These are phyloP conservation scores for Picochlorum sp. DNA, from an alignment of 139 green algal genomes.

Conservation along the genomic window DNA sequence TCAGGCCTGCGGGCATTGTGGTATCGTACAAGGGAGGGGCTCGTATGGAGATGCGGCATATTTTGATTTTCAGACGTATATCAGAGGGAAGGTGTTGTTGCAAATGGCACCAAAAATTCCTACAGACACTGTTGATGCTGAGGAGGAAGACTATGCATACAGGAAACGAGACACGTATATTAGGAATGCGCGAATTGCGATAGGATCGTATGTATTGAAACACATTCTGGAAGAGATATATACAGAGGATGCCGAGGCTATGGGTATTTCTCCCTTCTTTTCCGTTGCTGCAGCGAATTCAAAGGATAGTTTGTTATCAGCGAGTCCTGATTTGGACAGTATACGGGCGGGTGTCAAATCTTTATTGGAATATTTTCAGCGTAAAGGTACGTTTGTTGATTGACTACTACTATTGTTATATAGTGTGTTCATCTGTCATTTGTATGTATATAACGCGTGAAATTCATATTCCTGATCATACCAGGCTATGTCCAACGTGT, in stretches of 20 bases:
- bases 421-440: not conserved
- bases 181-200: constrained; percentile 7
- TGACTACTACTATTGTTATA: not conserved
- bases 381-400: constrained; percentile 10
- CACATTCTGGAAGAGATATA: constrained; percentile 15
- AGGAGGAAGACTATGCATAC: not conserved
- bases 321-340: constrained; percentile 18
- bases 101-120: not conserved
- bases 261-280: not conserved
- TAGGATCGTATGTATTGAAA: not conserved
- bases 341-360: constrained; percentile 8
- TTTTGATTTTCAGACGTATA: not conserved
- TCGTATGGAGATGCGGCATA: not conserved
- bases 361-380: constrained; percentile 14
- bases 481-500: constrained; percentile 10
- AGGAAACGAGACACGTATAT: not conserved
- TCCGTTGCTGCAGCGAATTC: not conserved
- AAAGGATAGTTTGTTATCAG: constrained; percentile 7
- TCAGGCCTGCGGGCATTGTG: not conserved
- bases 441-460: not conserved
- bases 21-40: not conserved
- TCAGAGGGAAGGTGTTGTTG: constrained; percentile 1
- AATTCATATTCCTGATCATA: too few relatives aligned
- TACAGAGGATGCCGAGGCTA: not conserved
- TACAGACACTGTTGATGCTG: not conserved